These are phyloP conservation scores for Penicillium lagena DNA, from an alignment of 495 filamentous ascomycete genomes.

Conservation along the genomic window DNA sequence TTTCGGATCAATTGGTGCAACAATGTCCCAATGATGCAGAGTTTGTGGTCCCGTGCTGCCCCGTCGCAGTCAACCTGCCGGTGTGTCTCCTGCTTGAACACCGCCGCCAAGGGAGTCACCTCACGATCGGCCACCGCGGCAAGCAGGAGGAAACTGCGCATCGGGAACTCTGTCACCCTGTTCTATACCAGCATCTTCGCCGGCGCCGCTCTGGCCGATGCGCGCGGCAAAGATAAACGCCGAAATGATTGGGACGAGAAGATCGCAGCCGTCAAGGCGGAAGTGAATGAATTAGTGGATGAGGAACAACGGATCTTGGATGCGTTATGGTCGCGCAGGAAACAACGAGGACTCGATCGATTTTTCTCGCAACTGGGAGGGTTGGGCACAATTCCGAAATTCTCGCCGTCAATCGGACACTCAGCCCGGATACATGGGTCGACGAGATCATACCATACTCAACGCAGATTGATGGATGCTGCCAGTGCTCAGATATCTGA, in stretches of 20 bases:
- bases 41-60: slow-evolving; percentile 63
- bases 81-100: slow-evolving; percentile 56
- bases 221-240: slow-evolving; percentile 53
- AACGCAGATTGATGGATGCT: slow-evolving; percentile 4
- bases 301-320: slow-evolving; percentile 34
- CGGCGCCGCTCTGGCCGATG: slow-evolving; percentile 62
- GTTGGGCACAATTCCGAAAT: slow-evolving; percentile 12
- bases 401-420: slow-evolving; percentile 4
- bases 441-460: slow-evolving; percentile 18
- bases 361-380: slow-evolving; percentile 14
- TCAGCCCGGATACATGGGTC: slow-evolving; percentile 2
- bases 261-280: slow-evolving; percentile 40
- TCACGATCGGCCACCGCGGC: slow-evolving; percentile 48
- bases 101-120: slow-evolving; percentile 43
- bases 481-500: slow-evolving; percentile 4
- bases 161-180: slow-evolving; percentile 60
- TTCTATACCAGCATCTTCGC: slow-evolving; percentile 68
- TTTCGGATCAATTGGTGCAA: slow-evolving; percentile 2
- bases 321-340: slow-evolving; percentile 20
- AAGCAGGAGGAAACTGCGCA: slow-evolving; percentile 43
- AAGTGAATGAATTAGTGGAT: slow-evolving; percentile 35
- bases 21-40: slow-evolving; percentile 55
- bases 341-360: slow-evolving; percentile 8
- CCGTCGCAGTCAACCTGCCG: slow-evolving; percentile 54
- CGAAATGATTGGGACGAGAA: slow-evolving; percentile 58